Conservation (phyloP, 2,329 filamentous ascomycete genomes). For the Aspergillus tanneri region DNA sequence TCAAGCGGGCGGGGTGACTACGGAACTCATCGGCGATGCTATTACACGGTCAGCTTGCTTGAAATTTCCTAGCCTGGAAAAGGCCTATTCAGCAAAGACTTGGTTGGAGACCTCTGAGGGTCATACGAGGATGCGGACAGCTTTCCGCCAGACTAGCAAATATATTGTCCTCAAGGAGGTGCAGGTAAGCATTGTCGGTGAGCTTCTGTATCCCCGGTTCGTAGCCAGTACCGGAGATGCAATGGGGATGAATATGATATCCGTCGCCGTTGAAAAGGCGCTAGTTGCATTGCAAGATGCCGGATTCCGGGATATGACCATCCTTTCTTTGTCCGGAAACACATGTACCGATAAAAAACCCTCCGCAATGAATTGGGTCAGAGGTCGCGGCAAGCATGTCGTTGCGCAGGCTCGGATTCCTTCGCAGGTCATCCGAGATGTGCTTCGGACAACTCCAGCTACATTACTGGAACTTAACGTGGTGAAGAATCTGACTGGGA, state of each 20-base stretch:
- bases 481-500: slow-evolving; percentile 93
- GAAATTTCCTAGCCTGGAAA: no score
- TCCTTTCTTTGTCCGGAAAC: slow-evolving; percentile 92
- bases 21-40: no score
- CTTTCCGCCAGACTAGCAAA: no score
- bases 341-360: slow-evolving; percentile 99
- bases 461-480: slow-evolving; percentile 93
- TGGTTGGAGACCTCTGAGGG: no score
- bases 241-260: slow-evolving; percentile 99
- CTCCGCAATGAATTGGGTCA: slow-evolving; percentile 97
- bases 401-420: slow-evolving; percentile 97
- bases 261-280: slow-evolving; percentile 95
- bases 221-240: slow-evolving; percentile 98
- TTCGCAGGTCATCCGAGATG: slow-evolving; percentile 76
- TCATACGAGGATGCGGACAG: no score
- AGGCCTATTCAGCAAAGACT: no score
- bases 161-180: no score
- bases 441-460: slow-evolving; percentile 91
- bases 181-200: no score
- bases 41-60: no score
- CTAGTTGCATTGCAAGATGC: slow-evolving; percentile 85
- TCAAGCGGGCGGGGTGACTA: no score
- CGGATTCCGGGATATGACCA: slow-evolving; percentile 94
- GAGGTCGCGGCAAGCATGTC: slow-evolving; percentile 93
- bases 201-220: slow-evolving; percentile 97